Conservation (phyloP, 495 filamentous ascomycete species). For the Trichoderma parareesei region DNA sequence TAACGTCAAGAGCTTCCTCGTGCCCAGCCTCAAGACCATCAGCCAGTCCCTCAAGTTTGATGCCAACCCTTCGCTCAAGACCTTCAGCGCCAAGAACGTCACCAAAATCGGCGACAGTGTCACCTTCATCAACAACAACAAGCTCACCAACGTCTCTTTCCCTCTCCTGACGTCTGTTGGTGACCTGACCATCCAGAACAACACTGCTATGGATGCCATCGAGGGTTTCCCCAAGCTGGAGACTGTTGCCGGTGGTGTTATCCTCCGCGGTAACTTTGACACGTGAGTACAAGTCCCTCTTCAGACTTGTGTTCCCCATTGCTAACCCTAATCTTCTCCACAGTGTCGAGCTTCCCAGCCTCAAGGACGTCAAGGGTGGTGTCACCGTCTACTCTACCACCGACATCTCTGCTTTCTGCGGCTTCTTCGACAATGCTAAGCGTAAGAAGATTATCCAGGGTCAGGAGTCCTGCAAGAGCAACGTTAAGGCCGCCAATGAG, state of each 20-base stretch:
- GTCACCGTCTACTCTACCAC: conserved; percentile 76
- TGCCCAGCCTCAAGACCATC: conserved; percentile 70
- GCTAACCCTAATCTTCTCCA: conserved; percentile 14
- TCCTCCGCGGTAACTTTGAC: conserved; percentile 78
- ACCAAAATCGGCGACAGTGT: conserved; percentile 59
- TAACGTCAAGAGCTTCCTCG: conserved; percentile 64
- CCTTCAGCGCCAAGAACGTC: conserved; percentile 69
- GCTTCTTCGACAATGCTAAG: conserved; percentile 35
- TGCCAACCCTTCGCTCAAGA: conserved; percentile 59
- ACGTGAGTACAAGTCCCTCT: conserved; percentile 47
- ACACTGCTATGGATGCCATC: conserved; percentile 60
- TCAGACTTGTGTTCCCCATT: not conserved
- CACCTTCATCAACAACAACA: conserved; percentile 69
- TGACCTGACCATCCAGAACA: conserved; percentile 79
- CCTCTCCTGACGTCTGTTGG: conserved; percentile 60
- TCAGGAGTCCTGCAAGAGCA: conserved; percentile 47
- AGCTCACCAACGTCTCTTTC: conserved; percentile 70
- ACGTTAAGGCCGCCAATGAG: conserved; percentile 35
- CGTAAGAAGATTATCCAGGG: conserved; percentile 48
- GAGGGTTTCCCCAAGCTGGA: conserved; percentile 57
- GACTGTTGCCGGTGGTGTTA: conserved; percentile 74
- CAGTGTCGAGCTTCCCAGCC: conserved; percentile 60
- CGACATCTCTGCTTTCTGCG: conserved; percentile 46
- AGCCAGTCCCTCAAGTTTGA: conserved; percentile 79
- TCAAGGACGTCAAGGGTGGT: conserved; percentile 72